Evolutionary conservation across 345 rosid species (phyloP).

Genomic region (Euclidium syriacum): DNA sequence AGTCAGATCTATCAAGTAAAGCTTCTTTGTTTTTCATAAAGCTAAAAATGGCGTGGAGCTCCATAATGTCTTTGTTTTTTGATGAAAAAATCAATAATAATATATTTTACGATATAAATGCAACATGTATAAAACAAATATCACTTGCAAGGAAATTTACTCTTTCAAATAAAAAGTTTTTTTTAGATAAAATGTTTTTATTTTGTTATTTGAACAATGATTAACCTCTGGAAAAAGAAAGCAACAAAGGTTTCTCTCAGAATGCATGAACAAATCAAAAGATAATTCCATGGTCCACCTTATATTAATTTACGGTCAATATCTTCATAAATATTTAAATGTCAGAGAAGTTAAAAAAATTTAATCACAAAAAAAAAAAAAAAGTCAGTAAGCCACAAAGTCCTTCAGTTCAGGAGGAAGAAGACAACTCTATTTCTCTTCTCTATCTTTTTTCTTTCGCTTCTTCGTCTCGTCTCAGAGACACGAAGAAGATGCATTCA

Average conservation of each 20-base stretch:
- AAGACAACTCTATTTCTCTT: conserved; percentile 13
- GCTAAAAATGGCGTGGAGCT: background rate
- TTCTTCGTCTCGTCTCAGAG: background rate
- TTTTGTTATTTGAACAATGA: conserved; percentile 3
- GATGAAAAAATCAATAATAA: background rate
- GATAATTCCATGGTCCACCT: conserved; percentile 3
- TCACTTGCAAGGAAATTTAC: background rate
- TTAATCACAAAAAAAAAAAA: background rate
- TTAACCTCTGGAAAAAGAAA: conserved; percentile 6
- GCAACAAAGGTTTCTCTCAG: background rate
- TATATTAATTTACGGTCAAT: conserved; percentile 12
- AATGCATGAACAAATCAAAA: background rate
- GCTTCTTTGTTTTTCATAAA: background rate
- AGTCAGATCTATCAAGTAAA: background rate
- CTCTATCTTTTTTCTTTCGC: background rate
- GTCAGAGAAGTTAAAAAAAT: background rate
- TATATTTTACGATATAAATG: too few relatives aligned
- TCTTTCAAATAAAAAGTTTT: background rate
- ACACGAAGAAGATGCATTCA: conserved; percentile 5
- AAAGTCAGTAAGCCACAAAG: conserved; percentile 24
- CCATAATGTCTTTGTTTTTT: background rate
- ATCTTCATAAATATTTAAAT: background rate
- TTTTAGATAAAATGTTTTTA: background rate
- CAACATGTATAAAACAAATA: background rate
- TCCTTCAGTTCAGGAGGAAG: conserved; percentile 23